phyloP scores from a whole-genome alignment of 2,329 filamentous ascomycete genomes.

The Epichloe uncinata region DNA sequence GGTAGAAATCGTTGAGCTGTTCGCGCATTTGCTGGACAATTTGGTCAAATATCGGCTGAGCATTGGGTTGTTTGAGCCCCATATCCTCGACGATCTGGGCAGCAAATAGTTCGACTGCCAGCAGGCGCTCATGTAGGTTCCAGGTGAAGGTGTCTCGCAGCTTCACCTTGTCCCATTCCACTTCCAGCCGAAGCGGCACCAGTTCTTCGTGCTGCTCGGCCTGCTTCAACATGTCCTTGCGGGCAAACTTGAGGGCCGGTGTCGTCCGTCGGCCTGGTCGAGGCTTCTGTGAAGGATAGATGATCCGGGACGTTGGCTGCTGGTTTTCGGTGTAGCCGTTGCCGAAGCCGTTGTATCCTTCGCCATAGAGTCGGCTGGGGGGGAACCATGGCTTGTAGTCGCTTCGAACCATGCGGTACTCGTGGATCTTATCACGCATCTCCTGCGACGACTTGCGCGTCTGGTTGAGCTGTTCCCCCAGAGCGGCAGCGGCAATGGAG shows the following conservation, averaged over 20 bases:
- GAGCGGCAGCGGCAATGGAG: constrained; percentile 37
- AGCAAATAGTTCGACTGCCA: constrained; percentile 70
- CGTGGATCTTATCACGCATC: constrained; percentile 54
- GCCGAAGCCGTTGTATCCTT: constrained; percentile 77
- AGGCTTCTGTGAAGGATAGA: constrained; percentile 69
- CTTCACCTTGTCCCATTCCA: constrained; percentile 92
- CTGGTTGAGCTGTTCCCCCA: constrained; percentile 37
- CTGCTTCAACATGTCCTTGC: constrained; percentile 72
- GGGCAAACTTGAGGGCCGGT: constrained; percentile 56
- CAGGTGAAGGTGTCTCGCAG: constrained; percentile 96
- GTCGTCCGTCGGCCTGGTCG: constrained; percentile 67
- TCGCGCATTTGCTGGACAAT: constrained; percentile 63
- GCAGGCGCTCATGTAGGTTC: constrained; percentile 87
- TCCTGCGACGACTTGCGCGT: constrained; percentile 45
- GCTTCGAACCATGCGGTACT: constrained; percentile 50
- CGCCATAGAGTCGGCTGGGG: constrained; percentile 47
- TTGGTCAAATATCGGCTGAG: constrained; percentile 48
- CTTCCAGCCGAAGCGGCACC: constrained; percentile 80
- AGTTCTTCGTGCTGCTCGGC: constrained; percentile 85
- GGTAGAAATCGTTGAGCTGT: constrained; percentile 86
- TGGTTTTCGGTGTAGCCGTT: constrained; percentile 71
- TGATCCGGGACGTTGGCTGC: constrained; percentile 46
- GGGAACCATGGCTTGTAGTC: constrained; percentile 44
- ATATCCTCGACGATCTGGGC: constrained; percentile 87
- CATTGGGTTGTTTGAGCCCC: constrained; percentile 59